These are phyloP conservation scores for Serendipita sp. DNA, from an alignment of 1,284 basidiomycete genomes.

Conservation along the genomic window DNA sequence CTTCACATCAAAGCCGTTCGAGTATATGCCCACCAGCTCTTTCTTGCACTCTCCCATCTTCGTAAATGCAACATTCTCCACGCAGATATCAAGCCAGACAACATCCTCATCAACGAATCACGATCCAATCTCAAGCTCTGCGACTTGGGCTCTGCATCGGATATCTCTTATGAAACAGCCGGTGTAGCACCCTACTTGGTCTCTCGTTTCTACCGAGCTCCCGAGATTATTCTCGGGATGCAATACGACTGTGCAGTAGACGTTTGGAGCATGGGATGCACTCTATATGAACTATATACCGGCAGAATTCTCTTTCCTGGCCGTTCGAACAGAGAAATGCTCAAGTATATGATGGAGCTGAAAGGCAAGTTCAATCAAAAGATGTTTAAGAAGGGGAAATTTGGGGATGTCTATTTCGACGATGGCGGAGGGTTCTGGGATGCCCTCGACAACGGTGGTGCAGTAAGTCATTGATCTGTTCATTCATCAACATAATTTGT, in stretches of 20 bases:
- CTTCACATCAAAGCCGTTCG: constrained; percentile 94
- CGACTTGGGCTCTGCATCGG: constrained; percentile 91
- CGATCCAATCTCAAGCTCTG: constrained; percentile 79
- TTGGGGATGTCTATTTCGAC: constrained; percentile 88
- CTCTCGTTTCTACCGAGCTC: constrained; percentile 94
- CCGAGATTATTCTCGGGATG: constrained; percentile 94
- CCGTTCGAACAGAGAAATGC: constrained; percentile 95
- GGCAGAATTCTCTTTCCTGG: constrained; percentile 98
- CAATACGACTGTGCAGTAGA: constrained; percentile 91
- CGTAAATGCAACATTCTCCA: constrained; percentile 90
- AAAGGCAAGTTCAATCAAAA: constrained; percentile 89
- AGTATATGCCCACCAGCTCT: constrained; percentile 93
- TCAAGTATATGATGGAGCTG: constrained; percentile 91
- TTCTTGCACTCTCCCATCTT: constrained; percentile 74
- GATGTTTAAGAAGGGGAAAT: constrained; percentile 88
- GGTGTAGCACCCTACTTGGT: constrained; percentile 98
- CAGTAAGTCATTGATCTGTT: constrained; percentile 36
- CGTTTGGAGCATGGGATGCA: constrained; percentile 96
- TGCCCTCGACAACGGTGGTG: constrained; percentile 53
- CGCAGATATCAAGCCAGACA: constrained; percentile 96
- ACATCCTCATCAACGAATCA: constrained; percentile 47
- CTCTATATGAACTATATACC: constrained; percentile 93
- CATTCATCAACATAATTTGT: constrained; percentile 4
- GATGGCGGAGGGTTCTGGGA: constrained; percentile 65
- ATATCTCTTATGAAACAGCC: constrained; percentile 53